Base-by-base conservation (phyloP, 345 rosid species). In the Aurinia saxatilis region DNA sequence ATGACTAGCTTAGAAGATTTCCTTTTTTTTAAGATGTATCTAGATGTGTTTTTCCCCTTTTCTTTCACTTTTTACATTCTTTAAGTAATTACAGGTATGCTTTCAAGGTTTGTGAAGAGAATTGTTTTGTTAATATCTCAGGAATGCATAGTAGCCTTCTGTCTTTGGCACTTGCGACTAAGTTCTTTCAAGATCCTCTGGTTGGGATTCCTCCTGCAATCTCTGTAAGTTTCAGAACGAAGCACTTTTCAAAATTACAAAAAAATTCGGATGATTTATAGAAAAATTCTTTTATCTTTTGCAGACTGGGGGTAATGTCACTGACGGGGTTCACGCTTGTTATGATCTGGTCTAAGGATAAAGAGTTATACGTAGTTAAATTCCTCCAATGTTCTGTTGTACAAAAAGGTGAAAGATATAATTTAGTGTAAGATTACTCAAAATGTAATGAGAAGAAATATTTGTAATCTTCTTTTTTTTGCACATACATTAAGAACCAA, bases 71-170 rank as follows among this genome's bases (percentile, higher is more conserved):
- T 7, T 7, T 14, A 60, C 23, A 6, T 4, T 34, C 21, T 10
- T 8, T 0, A 50, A 63, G 14, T 27, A 16, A 1, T 21, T 11
- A 38, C 11, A 10, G 18, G 18, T 16, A 27, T 21, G 19, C 3
- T 41, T 27, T 3, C 9, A 16, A 50, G 14, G 10, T 16, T 16
- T 50, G 5, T 12, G 1, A 2, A 39, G 44, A 17, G 31, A 23
- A 3, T 18, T 12, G 44, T 74, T 34, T n/a, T 47, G 41, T 38
- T 31, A 31, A 48, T 13, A 67, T 56, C 55, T 39, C 74, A 91
- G 98, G 98, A 53, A 92, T 92, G 98, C 98, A 92, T 71, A 92
- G 98, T 79, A 92, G 98, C 67, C 98, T 89, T 69, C 65, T 89
- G 42, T 96, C 95, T 25, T 87, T 92, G 29, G 85, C 98, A 5